Conservation (phyloP, 2,329 filamentous ascomycete genomes). For the Ophiostoma montium region DNA sequence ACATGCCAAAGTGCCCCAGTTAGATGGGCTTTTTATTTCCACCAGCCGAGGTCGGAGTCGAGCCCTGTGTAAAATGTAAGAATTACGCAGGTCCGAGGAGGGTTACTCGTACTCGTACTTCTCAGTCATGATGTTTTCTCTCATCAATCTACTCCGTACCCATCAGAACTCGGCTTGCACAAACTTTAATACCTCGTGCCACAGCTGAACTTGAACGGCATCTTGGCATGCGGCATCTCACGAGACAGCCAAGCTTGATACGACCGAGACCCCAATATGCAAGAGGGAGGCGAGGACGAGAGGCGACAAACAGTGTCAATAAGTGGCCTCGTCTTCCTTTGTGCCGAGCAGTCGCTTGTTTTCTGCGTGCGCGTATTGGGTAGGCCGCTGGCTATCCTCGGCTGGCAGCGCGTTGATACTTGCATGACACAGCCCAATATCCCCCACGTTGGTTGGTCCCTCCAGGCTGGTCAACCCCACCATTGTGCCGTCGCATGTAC, state of each 20-base stretch:
- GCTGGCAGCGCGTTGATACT: not conserved
- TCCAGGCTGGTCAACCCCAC: not conserved
- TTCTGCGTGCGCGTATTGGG: not conserved
- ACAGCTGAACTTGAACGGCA: not conserved
- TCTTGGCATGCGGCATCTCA: not conserved
- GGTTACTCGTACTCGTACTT: too few species aligned
- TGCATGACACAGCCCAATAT: slow-evolving; percentile 2
- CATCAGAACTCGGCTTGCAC: too few species aligned
- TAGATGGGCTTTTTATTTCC: not conserved
- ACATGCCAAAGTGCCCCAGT: not conserved
- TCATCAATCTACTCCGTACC: too few species aligned
- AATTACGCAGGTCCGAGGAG: not conserved
- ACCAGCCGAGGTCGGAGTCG: not conserved
- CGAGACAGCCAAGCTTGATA: not conserved
- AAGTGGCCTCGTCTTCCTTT: slow-evolving; percentile 10
- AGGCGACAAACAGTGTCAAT: not conserved
- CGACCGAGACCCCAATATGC: not conserved
- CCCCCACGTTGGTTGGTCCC: slow-evolving; percentile 2
- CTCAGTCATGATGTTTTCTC: too few species aligned
- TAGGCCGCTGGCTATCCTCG: not conserved
- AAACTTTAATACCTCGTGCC: too few species aligned
- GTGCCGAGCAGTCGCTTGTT: slow-evolving; percentile 6
- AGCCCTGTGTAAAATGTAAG: not conserved
- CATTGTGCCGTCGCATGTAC: not conserved
- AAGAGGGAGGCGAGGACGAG: not conserved